Conservation (phyloP, 177 flowering plant genomes). For the Vitis hybrid region DNA sequence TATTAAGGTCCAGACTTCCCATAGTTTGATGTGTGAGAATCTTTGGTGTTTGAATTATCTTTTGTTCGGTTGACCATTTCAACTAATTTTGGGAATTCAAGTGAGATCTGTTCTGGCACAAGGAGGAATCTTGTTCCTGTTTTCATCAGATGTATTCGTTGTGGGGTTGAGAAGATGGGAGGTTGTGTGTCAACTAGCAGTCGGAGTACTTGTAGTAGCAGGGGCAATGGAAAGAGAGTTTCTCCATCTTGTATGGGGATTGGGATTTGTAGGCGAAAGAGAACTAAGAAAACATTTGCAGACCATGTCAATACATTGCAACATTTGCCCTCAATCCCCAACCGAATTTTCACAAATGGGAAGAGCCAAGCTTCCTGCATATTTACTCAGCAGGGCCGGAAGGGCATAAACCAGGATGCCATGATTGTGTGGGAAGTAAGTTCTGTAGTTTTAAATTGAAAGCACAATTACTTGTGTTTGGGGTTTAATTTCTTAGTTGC, state of each 20-base stretch:
- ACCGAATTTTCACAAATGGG: constrained; percentile 72
- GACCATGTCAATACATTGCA: constrained; percentile 53
- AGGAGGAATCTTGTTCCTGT: constrained; percentile 14
- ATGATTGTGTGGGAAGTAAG: constrained; percentile 98
- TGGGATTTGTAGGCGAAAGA: constrained; percentile 36
- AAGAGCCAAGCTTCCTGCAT: constrained; percentile 66
- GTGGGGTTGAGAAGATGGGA: constrained; percentile 61
- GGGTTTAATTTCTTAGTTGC: constrained; percentile 13
- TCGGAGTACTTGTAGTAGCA: constrained; percentile 47
- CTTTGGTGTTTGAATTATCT: constrained; percentile 22
- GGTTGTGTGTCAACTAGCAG: constrained; percentile 70
- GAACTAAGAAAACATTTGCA: constrained; percentile 46
- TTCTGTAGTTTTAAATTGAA: constrained; percentile 9
- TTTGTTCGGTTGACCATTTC: constrained; percentile 27
- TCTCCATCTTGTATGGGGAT: constrained; percentile 39
- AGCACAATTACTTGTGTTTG: not conserved
- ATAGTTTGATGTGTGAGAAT: constrained; percentile 19
- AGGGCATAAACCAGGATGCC: constrained; percentile 95
- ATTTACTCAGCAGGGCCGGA: constrained; percentile 83
- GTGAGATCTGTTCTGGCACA: constrained; percentile 28
- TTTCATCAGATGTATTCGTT: constrained; percentile 28
- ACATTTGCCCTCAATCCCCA: constrained; percentile 59
- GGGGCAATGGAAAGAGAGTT: constrained; percentile 46
- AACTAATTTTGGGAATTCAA: constrained; percentile 11
- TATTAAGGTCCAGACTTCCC: constrained; percentile 12